Evolutionary conservation across 352 stramenopile species (phyloP).

Genomic region (Saprolegnia diclina): DNA sequence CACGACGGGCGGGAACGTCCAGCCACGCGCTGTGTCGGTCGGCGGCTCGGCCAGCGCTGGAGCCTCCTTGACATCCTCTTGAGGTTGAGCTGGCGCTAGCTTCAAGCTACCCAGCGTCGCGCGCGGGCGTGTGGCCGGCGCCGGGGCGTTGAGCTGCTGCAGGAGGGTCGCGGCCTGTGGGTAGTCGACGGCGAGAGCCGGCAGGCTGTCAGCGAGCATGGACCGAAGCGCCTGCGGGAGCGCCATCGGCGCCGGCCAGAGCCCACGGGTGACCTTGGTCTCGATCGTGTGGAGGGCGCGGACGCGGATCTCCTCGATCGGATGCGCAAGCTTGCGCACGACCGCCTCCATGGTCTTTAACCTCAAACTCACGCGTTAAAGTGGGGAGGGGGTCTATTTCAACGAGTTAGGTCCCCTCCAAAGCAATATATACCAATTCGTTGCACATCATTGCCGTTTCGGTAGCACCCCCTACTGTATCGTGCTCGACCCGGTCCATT

Average conservation of each 20-base stretch:
- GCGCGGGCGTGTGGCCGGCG: not conserved
- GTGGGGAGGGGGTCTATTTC: too few relatives aligned
- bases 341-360: slow-evolving; percentile 30
- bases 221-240: not conserved
- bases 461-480: too few relatives aligned
- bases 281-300: slow-evolving; percentile 51
- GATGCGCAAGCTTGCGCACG: slow-evolving; percentile 55
- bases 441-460: too few relatives aligned
- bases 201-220: not conserved
- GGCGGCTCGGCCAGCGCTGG: too few relatives aligned
- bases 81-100: too few relatives aligned
- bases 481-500: too few relatives aligned
- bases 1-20: slow-evolving; percentile 49
- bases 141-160: not conserved
- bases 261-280: slow-evolving; percentile 43
- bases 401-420: too few relatives aligned
- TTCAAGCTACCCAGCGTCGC: not conserved
- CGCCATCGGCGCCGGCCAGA: not conserved
- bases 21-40: slow-evolving; percentile 32
- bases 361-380: too few relatives aligned
- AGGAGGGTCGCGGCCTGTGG: not conserved
- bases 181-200: slow-evolving; percentile 2
- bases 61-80: too few relatives aligned
- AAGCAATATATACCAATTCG: too few relatives aligned
- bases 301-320: slow-evolving; percentile 49